Conservation (phyloP, 2,329 filamentous ascomycete genomes). For the Aspergillus terreus region DNA sequence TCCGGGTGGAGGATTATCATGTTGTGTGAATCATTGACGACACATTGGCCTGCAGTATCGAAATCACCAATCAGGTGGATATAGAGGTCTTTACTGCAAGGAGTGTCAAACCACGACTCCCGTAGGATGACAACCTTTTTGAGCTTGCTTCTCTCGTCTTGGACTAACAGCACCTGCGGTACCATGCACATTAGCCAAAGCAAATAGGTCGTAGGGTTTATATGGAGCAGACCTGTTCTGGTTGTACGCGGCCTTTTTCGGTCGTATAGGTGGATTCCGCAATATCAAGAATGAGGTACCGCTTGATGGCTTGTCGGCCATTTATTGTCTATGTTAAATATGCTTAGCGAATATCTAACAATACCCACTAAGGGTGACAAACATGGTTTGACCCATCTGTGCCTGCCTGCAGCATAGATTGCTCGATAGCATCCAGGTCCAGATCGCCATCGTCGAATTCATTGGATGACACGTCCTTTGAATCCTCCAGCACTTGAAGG, state of each 20-base stretch:
- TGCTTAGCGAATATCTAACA: conserved; percentile 57
- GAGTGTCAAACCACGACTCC: conserved; percentile 81
- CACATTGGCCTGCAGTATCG: conserved; percentile 64
- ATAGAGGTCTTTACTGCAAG: conserved; percentile 68
- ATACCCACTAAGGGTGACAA: conserved; percentile 38
- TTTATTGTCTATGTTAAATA: conserved; percentile 63
- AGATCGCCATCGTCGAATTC: conserved; percentile 68
- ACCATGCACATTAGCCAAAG: conserved; percentile 17
- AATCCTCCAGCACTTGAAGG: conserved; percentile 11
- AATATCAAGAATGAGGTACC: conserved; percentile 76
- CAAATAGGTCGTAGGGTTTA: neutral
- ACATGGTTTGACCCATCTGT: conserved; percentile 72
- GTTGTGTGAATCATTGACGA: conserved; percentile 78
- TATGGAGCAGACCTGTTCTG: conserved; percentile 64
- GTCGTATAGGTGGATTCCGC: conserved; percentile 66
- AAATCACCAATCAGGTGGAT: conserved; percentile 85
- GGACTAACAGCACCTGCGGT: conserved; percentile 70
- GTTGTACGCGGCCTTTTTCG: conserved; percentile 55
- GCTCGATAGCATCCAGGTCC: conserved; percentile 63
- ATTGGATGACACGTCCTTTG: conserved; percentile 50
- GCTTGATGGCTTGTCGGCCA: conserved; percentile 69
- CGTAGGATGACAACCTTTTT: conserved; percentile 70
- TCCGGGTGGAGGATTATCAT: conserved; percentile 92
- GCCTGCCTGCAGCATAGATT: conserved; percentile 54
- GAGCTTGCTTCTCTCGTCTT: conserved; percentile 67